Evolutionary conservation across 148 eudicot species (phyloP).

Genomic region (Fagopyrum esculentum): DNA sequence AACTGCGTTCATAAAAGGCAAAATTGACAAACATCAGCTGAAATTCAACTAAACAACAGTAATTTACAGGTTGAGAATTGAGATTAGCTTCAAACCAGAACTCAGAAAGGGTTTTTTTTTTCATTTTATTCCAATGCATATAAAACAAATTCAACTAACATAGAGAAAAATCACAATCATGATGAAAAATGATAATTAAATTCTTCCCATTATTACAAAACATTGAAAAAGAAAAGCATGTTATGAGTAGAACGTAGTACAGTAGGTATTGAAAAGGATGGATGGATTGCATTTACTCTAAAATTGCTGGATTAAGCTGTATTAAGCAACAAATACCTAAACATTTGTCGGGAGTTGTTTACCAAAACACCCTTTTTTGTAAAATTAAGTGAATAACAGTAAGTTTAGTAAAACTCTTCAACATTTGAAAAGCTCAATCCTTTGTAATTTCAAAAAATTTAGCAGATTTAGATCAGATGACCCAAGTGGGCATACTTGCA

Average conservation of each 20-base stretch:
- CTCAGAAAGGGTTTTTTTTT: background rate
- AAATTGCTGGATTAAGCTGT: background rate
- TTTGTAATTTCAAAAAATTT: slow-evolving; percentile 4
- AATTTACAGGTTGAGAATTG: slow-evolving; percentile 16
- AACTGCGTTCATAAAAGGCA: slow-evolving; percentile 10
- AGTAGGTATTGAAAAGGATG: background rate
- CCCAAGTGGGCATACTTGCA: background rate
- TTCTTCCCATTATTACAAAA: slow-evolving; percentile 2
- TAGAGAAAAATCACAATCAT: slow-evolving; percentile 11
- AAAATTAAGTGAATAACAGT: background rate
- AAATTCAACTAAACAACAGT: slow-evolving; percentile 11
- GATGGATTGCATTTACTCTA: background rate
- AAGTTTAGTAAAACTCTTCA: background rate
- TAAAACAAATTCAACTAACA: background rate
- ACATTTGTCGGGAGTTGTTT: slow-evolving; percentile 20
- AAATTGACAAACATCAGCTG: slow-evolving; percentile 12
- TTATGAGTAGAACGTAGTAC: background rate
- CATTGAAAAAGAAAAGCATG: slow-evolving; percentile 3
- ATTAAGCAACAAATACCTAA: background rate
- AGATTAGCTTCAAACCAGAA: background rate
- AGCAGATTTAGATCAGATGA: background rate
- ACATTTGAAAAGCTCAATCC: background rate
- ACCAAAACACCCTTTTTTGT: background rate
- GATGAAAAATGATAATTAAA: background rate
- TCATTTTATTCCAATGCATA: slow-evolving; percentile 25